Base-by-base conservation (phyloP, 805 yeast species). In the Kodamaea neixiangensis region DNA sequence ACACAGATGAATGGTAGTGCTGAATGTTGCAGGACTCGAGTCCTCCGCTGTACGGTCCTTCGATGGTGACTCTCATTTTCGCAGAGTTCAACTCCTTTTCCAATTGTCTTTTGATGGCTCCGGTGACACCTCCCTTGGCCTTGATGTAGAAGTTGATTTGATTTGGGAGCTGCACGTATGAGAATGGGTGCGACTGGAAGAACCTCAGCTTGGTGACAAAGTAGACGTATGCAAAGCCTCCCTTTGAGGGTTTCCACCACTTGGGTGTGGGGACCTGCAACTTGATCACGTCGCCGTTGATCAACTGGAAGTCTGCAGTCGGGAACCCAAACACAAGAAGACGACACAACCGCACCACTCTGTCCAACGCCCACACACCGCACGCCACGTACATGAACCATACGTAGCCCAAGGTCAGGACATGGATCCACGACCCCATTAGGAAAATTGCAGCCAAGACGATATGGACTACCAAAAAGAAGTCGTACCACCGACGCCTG, bases 111-210 rank as follows among this genome's bases (percentile, higher is more conserved):
- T 59, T 62, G 22, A 52, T 42, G 71, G 63, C 15, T 50, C 69
- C 65, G 1, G 87, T 81, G 53, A 80, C 67, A 1, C 88, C 89
- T 13, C 74, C 74, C 54, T 83, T 79, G 2, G 78, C 78, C 58
- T 78, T 77, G 46, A 80, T 67, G 48, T 75, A 67, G 44, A 84
- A 71, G 15, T 79, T 68, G n/a, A 79, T 72, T 5, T 58, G 54
- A 19, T 60, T 53, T 47, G 50, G 68, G 66, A 45, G 71, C 65
- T 4, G 67, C 37, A 66, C 62, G 48, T 67, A 68, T 0, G 88
- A 82, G 54, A 85, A 85, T 3, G 90, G 90, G 62, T 85, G 89
- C 1, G 87, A 82, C 57, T 85, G 85, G 81, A 85, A 80, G 59
- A 81, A 79, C 73, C 75, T 56, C 78, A 65, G 40, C 67, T 57